Evolutionary conservation across 306 rosid genomes (phyloP), one percentile per base, ranked within the genome.

Genomic region (Begonia fuchsioides): DNA sequence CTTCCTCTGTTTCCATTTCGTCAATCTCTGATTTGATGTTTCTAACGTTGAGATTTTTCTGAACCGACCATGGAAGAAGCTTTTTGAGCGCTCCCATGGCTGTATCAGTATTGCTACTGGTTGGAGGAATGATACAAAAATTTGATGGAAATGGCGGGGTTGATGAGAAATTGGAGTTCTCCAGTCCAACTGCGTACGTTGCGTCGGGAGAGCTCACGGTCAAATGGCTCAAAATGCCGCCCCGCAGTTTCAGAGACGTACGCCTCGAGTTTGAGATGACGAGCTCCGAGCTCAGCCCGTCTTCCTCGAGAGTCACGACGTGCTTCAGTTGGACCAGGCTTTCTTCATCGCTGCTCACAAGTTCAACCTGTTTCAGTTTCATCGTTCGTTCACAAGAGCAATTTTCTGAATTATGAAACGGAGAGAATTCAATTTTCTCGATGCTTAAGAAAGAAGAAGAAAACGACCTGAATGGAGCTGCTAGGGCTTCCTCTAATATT

Each of bases 131-230:
- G 38, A 88, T 46, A 45, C 66, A 48, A 39, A 64, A 81, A 17
- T 54, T 57, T 35, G 95, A 70, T 50, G 63, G 57, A 62, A 76
- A 62, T 52, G 87, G 86, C 15, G 79, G 64, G 14, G 41, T 50
- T 43, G 49, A 59, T 32, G 57, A 55, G 69, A 81, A 84, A 54
- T 54, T 62, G 17, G 95, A 88, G 53, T 83, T 55, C 67, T 78
- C 90, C 52, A 84, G 53, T 51, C 95, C 97, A 32, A 88, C 15
- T 39, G 93, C 95, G 51, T 55, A 84, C 19, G 95, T 84, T 51
- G 97, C 97, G 49, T 81, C 93, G 9, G 97, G 86, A 35, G 94
- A 54, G 70, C 95, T 83, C 54, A 81, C 81, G 47, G 88, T 83
- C 62, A 88, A 54, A 74, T 88, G 95, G 59, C 67, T 83, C 32